These are phyloP conservation scores for Blastocladiella emersonii DNA, from an alignment of 371 early-diverging fungal genomes.

Conservation along the genomic window DNA sequence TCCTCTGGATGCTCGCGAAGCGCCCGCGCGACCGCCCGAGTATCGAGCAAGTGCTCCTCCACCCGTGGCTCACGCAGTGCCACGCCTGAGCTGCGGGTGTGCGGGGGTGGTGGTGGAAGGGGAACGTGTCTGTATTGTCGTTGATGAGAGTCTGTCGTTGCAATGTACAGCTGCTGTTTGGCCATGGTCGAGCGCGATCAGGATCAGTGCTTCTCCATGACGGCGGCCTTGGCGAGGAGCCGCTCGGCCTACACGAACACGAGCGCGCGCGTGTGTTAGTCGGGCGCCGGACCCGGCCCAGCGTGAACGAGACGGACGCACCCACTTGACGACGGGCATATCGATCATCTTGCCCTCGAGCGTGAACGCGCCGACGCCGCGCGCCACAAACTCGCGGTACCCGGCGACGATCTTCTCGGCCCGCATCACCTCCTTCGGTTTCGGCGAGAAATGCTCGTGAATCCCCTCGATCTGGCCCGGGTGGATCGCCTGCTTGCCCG, in stretches of 20 bases:
- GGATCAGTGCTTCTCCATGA: too few species aligned
- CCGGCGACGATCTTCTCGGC: constrained; percentile 50
- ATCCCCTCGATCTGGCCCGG: constrained; percentile 74
- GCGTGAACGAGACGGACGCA: neutral
- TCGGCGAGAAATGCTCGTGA: constrained; percentile 60
- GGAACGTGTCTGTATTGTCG: too few species aligned
- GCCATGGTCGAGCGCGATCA: too few species aligned
- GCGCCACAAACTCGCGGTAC: constrained; percentile 40
- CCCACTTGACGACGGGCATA: constrained; percentile 57
- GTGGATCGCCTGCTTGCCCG: constrained; percentile 90
- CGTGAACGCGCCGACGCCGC: constrained; percentile 76
- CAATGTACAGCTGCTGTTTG: too few species aligned
- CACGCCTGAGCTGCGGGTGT: too few species aligned
- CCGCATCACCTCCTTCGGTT: constrained; percentile 21
- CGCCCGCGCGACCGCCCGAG: constrained; percentile 40
- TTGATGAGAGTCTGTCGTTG: too few species aligned
- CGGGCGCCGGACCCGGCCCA: neutral
- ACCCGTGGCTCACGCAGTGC: constrained; percentile 62
- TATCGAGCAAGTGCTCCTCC: constrained; percentile 41
- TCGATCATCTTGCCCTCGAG: constrained; percentile 79
- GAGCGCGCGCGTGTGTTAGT: neutral
- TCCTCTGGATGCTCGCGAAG: constrained; percentile 47
- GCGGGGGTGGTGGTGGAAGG: too few species aligned
- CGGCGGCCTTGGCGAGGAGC: neutral
- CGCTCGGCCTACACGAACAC: neutral